A percentile compares a stretch with the other conserved stretches of the same genome.
phyloP scores from a whole-genome alignment of 1,284 basidiomycete genomes.

The Rhodotorula sp. region DNA sequence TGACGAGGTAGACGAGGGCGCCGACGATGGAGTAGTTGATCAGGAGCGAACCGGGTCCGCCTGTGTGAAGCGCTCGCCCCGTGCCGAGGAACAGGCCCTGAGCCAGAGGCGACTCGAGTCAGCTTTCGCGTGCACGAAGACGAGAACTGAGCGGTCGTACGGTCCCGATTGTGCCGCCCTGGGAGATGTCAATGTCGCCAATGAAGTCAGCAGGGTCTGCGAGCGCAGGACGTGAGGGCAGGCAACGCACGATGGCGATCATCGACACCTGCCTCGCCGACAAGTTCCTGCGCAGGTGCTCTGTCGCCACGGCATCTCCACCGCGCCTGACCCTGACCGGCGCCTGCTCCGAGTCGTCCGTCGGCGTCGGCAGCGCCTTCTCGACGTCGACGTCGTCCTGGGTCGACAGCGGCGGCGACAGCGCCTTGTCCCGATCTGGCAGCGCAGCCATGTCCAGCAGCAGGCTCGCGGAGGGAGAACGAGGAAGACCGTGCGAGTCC shows the following conservation, averaged over 20 bases:
- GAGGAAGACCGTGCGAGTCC: not conserved
- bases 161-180: constrained; percentile 34
- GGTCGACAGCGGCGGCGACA: not conserved
- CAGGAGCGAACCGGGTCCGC: constrained; percentile 23
- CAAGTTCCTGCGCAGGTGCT: constrained; percentile 21
- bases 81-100: constrained; percentile 17
- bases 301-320: not conserved
- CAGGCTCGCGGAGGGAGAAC: not conserved
- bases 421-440: not conserved
- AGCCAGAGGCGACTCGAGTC: not conserved
- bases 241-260: constrained; percentile 33
- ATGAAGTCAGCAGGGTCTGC: not conserved
- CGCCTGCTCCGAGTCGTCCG: too few species aligned
- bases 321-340: too few species aligned
- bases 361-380: not conserved
- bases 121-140: not conserved
- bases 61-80: constrained; percentile 8
- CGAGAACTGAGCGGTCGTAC: not conserved
- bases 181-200: not conserved
- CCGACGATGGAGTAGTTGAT: constrained; percentile 35
- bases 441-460: not conserved
- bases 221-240: too few species aligned
- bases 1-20: constrained; percentile 29
- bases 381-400: not conserved
- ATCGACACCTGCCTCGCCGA: constrained; percentile 29